Percentiles rank a stretch among this genome's conserved stretches.
phyloP scores from a whole-genome alignment of 2,329 filamentous ascomycete species.

The Aureobasidium sp. region DNA sequence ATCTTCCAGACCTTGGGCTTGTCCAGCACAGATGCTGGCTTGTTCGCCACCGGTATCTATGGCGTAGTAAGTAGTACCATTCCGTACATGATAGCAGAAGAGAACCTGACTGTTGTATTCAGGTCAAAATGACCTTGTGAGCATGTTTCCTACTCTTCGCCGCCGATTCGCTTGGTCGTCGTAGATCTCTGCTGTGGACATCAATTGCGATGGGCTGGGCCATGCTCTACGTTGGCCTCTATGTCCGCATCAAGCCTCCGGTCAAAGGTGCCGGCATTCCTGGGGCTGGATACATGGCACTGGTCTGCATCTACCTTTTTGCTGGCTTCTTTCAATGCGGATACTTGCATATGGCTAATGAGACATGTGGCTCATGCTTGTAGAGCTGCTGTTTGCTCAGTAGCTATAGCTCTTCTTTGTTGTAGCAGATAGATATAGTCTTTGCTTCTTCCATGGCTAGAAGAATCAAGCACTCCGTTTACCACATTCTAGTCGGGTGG shows the following conservation, averaged over 20 bases:
- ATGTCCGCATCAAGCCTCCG: conserved; percentile 55
- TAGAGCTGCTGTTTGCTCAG: too few species aligned
- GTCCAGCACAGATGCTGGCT: conserved; percentile 44
- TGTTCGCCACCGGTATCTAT: conserved; percentile 68
- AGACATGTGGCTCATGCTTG: too few species aligned
- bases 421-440: too few species aligned
- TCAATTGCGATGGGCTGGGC: conserved; percentile 45
- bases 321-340: conserved; percentile 54
- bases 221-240: conserved; percentile 66
- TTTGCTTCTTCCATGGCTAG: too few species aligned
- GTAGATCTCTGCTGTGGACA: conserved; percentile 39
- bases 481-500: too few species aligned
- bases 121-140: conserved; percentile 56
- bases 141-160: conserved; percentile 61
- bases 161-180: conserved; percentile 65
- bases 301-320: conserved; percentile 65
- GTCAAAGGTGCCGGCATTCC: conserved; percentile 46
- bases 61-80: conserved; percentile 40
- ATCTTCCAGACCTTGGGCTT: conserved; percentile 62
- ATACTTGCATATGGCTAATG: neutral
- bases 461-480: too few species aligned
- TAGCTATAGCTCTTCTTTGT: too few species aligned
- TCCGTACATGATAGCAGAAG: neutral
- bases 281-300: conserved; percentile 59
- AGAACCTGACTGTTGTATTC: neutral